A percentile compares a stretch with the other conserved stretches of the same genome.
Evolutionary conservation across 495 filamentous ascomycete species (phyloP).

Genomic region (Neurospora cerealis): DNA sequence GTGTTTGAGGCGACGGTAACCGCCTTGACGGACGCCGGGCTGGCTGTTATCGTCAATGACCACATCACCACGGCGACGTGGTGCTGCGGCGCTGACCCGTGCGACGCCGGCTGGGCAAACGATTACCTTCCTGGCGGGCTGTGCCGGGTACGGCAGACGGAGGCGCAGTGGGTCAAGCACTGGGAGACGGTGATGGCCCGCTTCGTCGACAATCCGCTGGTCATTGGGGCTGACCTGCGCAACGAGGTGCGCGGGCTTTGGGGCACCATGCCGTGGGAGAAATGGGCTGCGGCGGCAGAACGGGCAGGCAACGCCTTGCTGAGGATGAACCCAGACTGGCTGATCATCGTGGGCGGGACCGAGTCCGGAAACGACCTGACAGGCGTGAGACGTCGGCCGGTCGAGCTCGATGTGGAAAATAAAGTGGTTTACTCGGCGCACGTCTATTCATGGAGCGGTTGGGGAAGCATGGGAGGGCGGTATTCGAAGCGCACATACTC

Average conservation of each 20-base stretch:
- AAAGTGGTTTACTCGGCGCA: constrained; percentile 53
- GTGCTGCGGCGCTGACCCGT: constrained; percentile 52
- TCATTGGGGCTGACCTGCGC: constrained; percentile 49
- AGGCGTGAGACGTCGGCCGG: constrained; percentile 37
- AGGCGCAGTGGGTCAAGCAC: constrained; percentile 48
- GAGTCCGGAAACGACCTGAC: constrained; percentile 49
- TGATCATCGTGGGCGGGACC: constrained; percentile 52
- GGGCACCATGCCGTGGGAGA: constrained; percentile 51
- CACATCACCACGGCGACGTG: constrained; percentile 52
- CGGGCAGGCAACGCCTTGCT: constrained; percentile 43
- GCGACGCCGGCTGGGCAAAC: constrained; percentile 49
- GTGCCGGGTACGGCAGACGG: constrained; percentile 44
- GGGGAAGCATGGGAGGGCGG: constrained; percentile 42
- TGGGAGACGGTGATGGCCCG: constrained; percentile 49
- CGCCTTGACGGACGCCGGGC: constrained; percentile 44
- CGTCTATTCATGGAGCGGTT: constrained; percentile 53
- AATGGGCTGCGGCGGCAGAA: constrained; percentile 50
- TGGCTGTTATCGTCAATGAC: constrained; percentile 52
- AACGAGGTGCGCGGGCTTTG: constrained; percentile 53
- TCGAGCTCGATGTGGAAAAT: constrained; percentile 39
- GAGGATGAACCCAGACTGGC: constrained; percentile 46
- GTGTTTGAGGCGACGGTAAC: constrained; percentile 42
- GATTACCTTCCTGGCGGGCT: constrained; percentile 39
- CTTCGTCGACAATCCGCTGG: constrained; percentile 39
- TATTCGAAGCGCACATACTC: constrained; percentile 44